Evolutionary conservation across 129 eudicot genomes (phyloP).

Genomic region (Centrapalus pauciflorus): DNA sequence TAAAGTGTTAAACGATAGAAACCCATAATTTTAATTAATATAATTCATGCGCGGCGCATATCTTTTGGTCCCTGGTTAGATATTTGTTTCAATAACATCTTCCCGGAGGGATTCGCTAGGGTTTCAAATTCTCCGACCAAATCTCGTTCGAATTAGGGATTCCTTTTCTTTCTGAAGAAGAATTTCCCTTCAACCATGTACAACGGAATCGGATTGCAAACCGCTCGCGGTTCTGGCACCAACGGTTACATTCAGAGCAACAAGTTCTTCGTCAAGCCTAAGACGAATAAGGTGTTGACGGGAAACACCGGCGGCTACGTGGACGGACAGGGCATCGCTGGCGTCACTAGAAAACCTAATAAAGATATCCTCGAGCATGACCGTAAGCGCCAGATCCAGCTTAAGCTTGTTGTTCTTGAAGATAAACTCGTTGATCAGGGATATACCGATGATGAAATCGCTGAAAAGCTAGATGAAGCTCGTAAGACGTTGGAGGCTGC

Average conservation of each 20-base stretch:
- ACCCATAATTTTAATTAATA: too few relatives aligned
- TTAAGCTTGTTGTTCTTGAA: slow-evolving; percentile 71
- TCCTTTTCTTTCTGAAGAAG: not conserved
- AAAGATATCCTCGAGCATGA: slow-evolving; percentile 85
- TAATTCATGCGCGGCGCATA: too few relatives aligned
- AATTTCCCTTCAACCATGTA: slow-evolving; percentile 38
- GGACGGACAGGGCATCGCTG: slow-evolving; percentile 70
- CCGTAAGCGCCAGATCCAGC: slow-evolving; percentile 87
- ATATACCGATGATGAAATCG: slow-evolving; percentile 64
- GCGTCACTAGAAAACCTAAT: slow-evolving; percentile 57
- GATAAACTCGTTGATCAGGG: slow-evolving; percentile 87
- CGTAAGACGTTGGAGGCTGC: slow-evolving; percentile 56
- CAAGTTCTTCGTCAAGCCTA: slow-evolving; percentile 69
- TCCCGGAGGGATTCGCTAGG: too few relatives aligned
- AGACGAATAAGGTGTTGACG: slow-evolving; percentile 37
- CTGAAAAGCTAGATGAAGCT: slow-evolving; percentile 59
- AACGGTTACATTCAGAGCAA: slow-evolving; percentile 84
- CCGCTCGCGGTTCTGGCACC: slow-evolving; percentile 93
- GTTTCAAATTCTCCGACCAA: not conserved
- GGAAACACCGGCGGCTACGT: slow-evolving; percentile 47
- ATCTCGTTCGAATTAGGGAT: not conserved
- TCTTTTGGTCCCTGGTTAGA: not conserved
- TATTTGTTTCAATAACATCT: too few relatives aligned
- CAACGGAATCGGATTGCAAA: slow-evolving; percentile 94
- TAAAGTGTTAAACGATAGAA: too few relatives aligned